Base-by-base conservation (phyloP, 768 basidiomycete species). In the Mycena alexandri region DNA sequence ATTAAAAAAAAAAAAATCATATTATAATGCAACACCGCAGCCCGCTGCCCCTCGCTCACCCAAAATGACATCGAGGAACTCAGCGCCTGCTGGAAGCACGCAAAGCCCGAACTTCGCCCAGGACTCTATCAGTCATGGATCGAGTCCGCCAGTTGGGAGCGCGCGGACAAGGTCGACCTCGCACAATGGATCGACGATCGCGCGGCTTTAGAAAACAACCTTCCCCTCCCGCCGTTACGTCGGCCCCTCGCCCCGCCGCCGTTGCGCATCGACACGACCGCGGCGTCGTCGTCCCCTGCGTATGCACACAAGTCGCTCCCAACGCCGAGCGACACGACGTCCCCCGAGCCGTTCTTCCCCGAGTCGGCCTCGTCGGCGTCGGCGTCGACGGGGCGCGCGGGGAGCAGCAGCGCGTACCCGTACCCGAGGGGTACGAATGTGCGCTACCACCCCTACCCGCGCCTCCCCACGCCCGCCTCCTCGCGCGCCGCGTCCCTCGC, bases 281-380 rank as follows among this genome's bases (percentile, higher is more conserved):
- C 38, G 9, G 14, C 29, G 29, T 29, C 29, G 29, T 29, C 29
- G 29, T 29, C 29, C 6, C 6, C 29, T 6, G 29, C 29, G 29
- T 29, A 29, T 29, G 29, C 29, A 6, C 29, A 29, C 38, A 2
- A 38, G 11, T 38, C 38, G 24, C 41, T 61, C 38, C 58, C 41
- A 13, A 61, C 65, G 59, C 65, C 65, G 41, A 67, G 52, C 46
- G 47, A 56, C 53, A 61, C 65, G 17, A 67, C 50, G 22, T 63
- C 66, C 17, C 61, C 66, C 48, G 66, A 62, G 47, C 63, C 63
- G 21, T 41, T 21, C n/a, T 24, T 10, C 3, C 41, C 54, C 38
- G 6, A 16, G n/a, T 42, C 48, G 1, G 48, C 48, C 10, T 22
- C 47, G 22, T 47, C 47, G 11, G 47, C 58, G 43, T 58, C 56